Base-by-base conservation (phyloP, 2,329 filamentous ascomycete species). In the Didymella pinodella region DNA sequence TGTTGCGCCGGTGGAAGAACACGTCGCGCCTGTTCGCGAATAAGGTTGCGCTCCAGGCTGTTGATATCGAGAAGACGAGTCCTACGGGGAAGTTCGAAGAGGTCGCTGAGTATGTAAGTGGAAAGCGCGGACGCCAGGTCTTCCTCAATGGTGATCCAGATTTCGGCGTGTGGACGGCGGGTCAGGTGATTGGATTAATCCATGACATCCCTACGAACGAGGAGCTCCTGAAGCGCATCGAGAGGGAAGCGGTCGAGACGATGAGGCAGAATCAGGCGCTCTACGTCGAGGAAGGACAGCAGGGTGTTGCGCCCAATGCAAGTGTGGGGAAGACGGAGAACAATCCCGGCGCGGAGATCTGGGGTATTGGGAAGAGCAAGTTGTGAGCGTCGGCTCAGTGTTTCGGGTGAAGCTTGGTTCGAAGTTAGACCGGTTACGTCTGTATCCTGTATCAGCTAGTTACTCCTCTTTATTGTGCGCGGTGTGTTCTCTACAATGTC, bases 141-240 rank as follows among this genome's bases (percentile, higher is more conserved):
- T 98, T 97, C 78, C 74, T 93, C 65, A 96, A 93, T 61, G 95
- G 95, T 18, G 95, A 99, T 74, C 86, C 91, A 52, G 90, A 99
- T 71, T 92, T 87, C 75, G 95, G 95, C 90, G 91, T 97, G 38
- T 99, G 95, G 95, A 98, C 95, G 20, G 93, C 94, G 8, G 95
- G 95, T 11, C 94, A 97, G 77, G 94, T 98, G 66, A 97, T 99
- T 48, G 82, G 82, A 8, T 71, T 84, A 14, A 84, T 84, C 61
- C 80, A 84, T 58, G 81, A 83, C 57, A 80, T 83, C 32, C 81
- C 81, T 1, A 81, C 80, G 1, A 83, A 82, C 65, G 75, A 75
- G 34, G 80, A 76, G 44, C 75, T 83, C 16, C 64, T 83, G 5
- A 71, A 62, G 32, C 74, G 81, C 18, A 83, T 83, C 58, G 81